phyloP scores from a whole-genome alignment of 1,284 basidiomycete species.

The Microbotryomycetes sp. region DNA sequence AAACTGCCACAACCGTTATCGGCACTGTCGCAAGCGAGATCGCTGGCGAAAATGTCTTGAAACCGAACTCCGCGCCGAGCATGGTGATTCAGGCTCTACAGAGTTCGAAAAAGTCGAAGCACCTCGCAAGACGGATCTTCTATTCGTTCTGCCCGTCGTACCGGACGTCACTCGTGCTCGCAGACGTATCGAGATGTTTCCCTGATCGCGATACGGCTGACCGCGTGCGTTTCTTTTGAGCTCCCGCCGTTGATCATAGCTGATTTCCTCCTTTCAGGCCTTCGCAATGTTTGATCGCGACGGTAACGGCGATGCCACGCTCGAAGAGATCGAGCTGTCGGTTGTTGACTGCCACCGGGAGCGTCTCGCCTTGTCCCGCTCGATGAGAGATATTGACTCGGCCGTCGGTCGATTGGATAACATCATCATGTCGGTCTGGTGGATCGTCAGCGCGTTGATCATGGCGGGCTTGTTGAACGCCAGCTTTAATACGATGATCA shows the following conservation, averaged over 20 bases:
- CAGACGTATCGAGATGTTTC: slow-evolving; percentile 70
- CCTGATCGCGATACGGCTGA: slow-evolving; percentile 58
- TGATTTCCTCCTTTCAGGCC: slow-evolving; percentile 38
- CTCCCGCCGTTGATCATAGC: not conserved
- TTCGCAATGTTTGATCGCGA: slow-evolving; percentile 80
- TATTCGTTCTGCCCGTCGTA: slow-evolving; percentile 72
- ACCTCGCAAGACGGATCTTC: slow-evolving; percentile 75
- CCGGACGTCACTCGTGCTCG: slow-evolving; percentile 54
- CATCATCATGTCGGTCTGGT: slow-evolving; percentile 38
- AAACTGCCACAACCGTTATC: slow-evolving; percentile 39
- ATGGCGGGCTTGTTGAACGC: slow-evolving; percentile 36
- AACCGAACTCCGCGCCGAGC: slow-evolving; percentile 78
- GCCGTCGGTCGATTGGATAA: slow-evolving; percentile 59
- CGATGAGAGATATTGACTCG: slow-evolving; percentile 84
- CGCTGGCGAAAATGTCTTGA: slow-evolving; percentile 60
- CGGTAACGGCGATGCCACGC: slow-evolving; percentile 64
- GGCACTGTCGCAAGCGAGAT: slow-evolving; percentile 47
- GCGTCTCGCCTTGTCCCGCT: slow-evolving; percentile 71
- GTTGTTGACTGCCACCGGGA: slow-evolving; percentile 79
- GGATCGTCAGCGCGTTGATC: slow-evolving; percentile 34
- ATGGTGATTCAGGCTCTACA: slow-evolving; percentile 71
- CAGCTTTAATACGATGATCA: slow-evolving; percentile 34
- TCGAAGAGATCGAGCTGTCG: slow-evolving; percentile 66
- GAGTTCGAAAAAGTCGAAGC: slow-evolving; percentile 72
- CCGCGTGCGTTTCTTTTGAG: slow-evolving; percentile 27